Percentiles rank a stretch among this genome's conserved stretches.
phyloP scores from a whole-genome alignment of 2,329 filamentous ascomycete species.

The Aspergillus proliferans region DNA sequence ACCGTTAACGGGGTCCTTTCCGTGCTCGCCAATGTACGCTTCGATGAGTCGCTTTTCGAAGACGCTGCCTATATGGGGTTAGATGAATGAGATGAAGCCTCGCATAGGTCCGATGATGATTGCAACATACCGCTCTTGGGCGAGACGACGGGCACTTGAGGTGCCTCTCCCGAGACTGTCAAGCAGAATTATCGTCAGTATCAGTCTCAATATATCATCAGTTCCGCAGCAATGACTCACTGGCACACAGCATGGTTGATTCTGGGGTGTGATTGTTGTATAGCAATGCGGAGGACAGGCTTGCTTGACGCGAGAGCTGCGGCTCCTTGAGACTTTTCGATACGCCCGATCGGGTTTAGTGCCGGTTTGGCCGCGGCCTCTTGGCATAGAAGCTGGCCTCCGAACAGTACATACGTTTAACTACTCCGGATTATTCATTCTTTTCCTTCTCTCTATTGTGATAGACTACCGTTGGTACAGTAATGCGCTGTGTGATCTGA shows the following conservation, averaged over 20 bases:
- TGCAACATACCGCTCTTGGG: conserved; percentile 73
- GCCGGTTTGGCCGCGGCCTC: conserved; percentile 2
- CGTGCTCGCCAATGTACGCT: conserved; percentile 87
- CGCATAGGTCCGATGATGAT: conserved; percentile 10
- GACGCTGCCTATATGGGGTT: conserved; percentile 60
- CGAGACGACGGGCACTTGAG: conserved; percentile 89
- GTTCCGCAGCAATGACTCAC: conserved; percentile 42
- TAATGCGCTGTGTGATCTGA: background rate
- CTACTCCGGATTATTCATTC: background rate
- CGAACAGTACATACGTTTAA: background rate
- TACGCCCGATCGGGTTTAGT: conserved; percentile 29
- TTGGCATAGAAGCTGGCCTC: background rate
- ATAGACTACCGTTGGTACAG: background rate
- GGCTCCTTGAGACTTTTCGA: conserved; percentile 34
- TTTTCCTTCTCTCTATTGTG: background rate
- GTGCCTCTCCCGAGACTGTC: conserved; percentile 90
- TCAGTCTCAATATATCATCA: conserved; percentile 1
- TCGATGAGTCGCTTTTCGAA: conserved; percentile 95
- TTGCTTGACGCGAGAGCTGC: conserved; percentile 25
- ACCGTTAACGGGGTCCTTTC: conserved; percentile 83
- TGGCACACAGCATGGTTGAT: conserved; percentile 56
- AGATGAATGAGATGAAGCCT: conserved; percentile 14
- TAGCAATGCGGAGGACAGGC: conserved; percentile 13
- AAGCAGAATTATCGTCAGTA: conserved; percentile 13
- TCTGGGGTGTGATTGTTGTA: conserved; percentile 13